phyloP scores from a whole-genome alignment of 2,329 filamentous ascomycete species.

The Chalara sp. region DNA sequence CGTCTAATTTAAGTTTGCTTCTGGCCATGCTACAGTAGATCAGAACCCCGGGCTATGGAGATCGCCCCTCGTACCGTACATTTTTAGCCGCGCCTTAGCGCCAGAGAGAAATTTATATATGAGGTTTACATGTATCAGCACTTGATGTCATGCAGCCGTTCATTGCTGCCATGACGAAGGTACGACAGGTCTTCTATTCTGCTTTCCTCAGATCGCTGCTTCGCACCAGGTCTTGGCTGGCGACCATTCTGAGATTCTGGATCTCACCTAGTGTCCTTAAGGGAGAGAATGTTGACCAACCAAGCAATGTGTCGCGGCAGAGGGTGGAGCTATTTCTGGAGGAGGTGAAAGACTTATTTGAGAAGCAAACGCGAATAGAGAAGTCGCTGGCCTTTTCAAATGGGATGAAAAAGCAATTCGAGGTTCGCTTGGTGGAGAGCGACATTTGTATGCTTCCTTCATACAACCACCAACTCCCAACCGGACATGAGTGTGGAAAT shows the following conservation, averaged over 20 bases:
- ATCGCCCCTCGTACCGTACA: conserved; percentile 10
- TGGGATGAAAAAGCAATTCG: conserved; percentile 48
- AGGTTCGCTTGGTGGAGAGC: conserved; percentile 43
- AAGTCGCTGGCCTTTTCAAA: conserved; percentile 36
- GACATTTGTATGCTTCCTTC: conserved; percentile 58
- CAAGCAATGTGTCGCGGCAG: conserved; percentile 3
- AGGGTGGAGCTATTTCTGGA: conserved; percentile 41
- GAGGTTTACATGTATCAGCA: conserved; percentile 25
- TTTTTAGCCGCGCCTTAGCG: conserved; percentile 17
- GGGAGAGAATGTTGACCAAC: conserved; percentile 13
- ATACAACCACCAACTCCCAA: conserved; percentile 57
- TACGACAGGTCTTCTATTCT: conserved; percentile 47
- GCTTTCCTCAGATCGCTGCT: conserved; percentile 51
- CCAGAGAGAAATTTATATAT: conserved; percentile 8
- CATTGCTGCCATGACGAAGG: conserved; percentile 49
- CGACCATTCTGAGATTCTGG: conserved; percentile 51
- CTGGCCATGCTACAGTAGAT: neutral
- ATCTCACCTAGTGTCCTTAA: conserved; percentile 32
- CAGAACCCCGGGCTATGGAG: conserved; percentile 12
- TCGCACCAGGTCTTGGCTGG: conserved; percentile 51
- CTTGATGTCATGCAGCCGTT: conserved; percentile 37
- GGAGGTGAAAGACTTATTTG: conserved; percentile 47
- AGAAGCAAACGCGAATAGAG: conserved; percentile 40
- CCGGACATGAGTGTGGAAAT: conserved; percentile 50
- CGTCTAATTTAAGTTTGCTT: neutral